These are phyloP conservation scores for Mollisiaceae sp. DNA, from an alignment of 2,329 filamentous ascomycete genomes.

Conservation along the genomic window DNA sequence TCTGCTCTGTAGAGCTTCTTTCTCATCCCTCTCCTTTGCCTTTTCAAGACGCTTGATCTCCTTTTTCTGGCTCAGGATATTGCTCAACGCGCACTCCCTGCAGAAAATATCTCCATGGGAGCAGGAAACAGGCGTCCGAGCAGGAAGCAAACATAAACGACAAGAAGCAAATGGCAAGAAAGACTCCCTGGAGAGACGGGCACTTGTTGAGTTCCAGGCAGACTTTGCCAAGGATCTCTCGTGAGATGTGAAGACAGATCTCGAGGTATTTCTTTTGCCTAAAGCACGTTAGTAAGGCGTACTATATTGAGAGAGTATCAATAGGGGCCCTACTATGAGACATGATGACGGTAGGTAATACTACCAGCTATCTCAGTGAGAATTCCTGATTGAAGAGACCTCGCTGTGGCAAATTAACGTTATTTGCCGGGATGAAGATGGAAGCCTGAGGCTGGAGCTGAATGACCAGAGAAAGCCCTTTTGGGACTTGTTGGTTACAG, in stretches of 20 bases:
- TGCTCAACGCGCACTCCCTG: constrained; percentile 88
- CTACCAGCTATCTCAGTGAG: background rate
- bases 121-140: constrained; percentile 84
- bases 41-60: constrained; percentile 85
- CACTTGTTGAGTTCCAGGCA: constrained; percentile 80
- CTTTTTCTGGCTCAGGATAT: constrained; percentile 88
- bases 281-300: constrained; percentile 22
- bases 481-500: background rate
- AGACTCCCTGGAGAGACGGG: constrained; percentile 86
- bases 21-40: constrained; percentile 62
- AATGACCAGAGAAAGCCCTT: background rate
- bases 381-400: background rate
- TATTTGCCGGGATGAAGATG: background rate
- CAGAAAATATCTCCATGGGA: constrained; percentile 89
- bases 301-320: background rate
- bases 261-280: constrained; percentile 88
- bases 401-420: background rate
- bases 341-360: constrained; percentile 42
- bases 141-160: constrained; percentile 81
- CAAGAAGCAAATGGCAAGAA: constrained; percentile 93
- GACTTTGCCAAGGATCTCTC: constrained; percentile 83
- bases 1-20: constrained; percentile 65
- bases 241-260: constrained; percentile 91
- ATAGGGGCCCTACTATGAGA: constrained; percentile 53
- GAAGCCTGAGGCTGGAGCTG: background rate